Conservation (phyloP, 768 basidiomycete species). For the Auricularia cornea region DNA sequence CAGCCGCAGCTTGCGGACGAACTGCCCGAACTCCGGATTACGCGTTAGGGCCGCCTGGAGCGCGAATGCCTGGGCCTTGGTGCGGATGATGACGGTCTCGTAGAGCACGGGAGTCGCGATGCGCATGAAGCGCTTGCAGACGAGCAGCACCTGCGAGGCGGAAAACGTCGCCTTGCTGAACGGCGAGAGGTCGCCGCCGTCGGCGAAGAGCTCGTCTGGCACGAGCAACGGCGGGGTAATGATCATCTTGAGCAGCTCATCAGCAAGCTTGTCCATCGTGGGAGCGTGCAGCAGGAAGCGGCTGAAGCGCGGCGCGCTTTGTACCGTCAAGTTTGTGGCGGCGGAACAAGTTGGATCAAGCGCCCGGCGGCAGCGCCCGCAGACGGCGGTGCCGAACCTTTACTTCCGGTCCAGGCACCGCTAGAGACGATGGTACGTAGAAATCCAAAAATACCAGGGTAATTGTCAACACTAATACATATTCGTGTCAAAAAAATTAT, state of each 20-base stretch:
- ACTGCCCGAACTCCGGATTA: not conserved
- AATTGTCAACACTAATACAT: no score
- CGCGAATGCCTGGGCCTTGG: not conserved
- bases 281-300: no score
- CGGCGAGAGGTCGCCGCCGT: not conserved
- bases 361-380: no score
- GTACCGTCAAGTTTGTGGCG: no score
- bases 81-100: not conserved
- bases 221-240: not conserved
- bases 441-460: no score
- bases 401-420: no score
- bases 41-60: not conserved
- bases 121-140: not conserved
- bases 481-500: no score
- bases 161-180: not conserved
- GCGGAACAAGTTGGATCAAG: no score
- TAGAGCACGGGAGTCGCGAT: not conserved
- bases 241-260: not conserved
- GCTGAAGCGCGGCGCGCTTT: no score
- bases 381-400: no score
- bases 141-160: not conserved
- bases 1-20: not conserved
- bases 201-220: not conserved
- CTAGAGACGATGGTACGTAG: no score
- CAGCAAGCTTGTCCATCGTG: not conserved